phyloP scores from a whole-genome alignment of 352 stramenopile genomes.

The Phytophthora citricola region DNA sequence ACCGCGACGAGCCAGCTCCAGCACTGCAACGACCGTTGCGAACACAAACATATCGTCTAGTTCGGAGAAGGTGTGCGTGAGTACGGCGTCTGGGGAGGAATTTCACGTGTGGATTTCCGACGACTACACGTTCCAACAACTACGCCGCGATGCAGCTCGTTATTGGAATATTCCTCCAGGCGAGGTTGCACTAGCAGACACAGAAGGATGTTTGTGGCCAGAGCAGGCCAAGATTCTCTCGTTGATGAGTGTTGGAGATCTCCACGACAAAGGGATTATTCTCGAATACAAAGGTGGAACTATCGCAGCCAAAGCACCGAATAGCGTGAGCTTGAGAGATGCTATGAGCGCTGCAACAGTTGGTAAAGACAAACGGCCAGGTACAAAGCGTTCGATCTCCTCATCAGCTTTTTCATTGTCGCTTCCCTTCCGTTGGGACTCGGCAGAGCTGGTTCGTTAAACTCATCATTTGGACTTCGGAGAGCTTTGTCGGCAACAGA shows the following conservation, averaged over 20 bases:
- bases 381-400: slow-evolving; percentile 20
- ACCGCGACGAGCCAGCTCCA: slow-evolving; percentile 8
- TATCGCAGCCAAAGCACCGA: slow-evolving; percentile 15
- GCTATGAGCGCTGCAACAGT: slow-evolving; percentile 20
- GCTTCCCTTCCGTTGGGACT: slow-evolving; percentile 11
- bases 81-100: slow-evolving; percentile 56
- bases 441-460: slow-evolving; percentile 4
- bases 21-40: neutral
- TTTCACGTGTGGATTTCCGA: slow-evolving; percentile 74
- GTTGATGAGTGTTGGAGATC: slow-evolving; percentile 58
- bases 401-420: slow-evolving; percentile 23
- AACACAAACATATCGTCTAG: slow-evolving; percentile 5
- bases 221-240: slow-evolving; percentile 78
- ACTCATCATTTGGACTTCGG: slow-evolving; percentile 14
- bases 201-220: slow-evolving; percentile 76
- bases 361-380: slow-evolving; percentile 18
- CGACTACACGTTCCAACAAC: slow-evolving; percentile 79
- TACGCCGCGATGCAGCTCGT: slow-evolving; percentile 66
- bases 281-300: slow-evolving; percentile 56
- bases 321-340: slow-evolving; percentile 34
- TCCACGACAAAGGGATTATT: slow-evolving; percentile 56
- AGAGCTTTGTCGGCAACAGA: slow-evolving; percentile 20
- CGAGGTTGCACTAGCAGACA: slow-evolving; percentile 59
- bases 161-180: slow-evolving; percentile 69
- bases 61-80: slow-evolving; percentile 61